Conservation (phyloP, 148 eudicot genomes). For the Vaccinium corymbosum region DNA sequence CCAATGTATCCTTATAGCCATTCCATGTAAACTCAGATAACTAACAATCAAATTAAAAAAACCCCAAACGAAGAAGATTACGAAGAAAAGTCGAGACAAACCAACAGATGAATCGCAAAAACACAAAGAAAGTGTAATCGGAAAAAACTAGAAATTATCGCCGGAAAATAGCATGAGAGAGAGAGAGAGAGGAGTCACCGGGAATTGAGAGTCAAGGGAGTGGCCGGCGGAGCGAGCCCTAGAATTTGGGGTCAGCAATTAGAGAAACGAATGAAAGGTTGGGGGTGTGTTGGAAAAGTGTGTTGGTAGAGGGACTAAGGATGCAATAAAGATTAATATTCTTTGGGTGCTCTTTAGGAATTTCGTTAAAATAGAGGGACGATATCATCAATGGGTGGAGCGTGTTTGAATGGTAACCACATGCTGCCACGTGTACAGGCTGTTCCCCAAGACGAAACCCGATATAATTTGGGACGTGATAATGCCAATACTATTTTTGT, state of each 20-base stretch:
- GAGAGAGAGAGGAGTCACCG: conserved; percentile 2
- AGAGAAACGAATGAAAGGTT: background rate
- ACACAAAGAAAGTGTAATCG: background rate
- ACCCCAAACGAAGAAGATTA: background rate
- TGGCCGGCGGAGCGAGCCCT: background rate
- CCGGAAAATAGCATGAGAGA: background rate
- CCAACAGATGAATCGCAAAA: background rate
- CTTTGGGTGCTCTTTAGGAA: background rate
- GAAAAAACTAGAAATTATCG: background rate
- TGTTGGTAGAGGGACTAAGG: background rate
- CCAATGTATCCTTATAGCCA: background rate
- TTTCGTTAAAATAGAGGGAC: background rate
- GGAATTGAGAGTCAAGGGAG: background rate
- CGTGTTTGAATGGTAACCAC: background rate
- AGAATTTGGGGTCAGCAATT: background rate
- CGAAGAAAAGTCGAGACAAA: background rate
- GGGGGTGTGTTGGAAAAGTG: conserved; percentile 10
- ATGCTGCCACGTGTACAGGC: background rate
- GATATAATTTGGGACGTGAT: too few species aligned
- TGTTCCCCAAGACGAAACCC: background rate
- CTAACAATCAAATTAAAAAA: background rate
- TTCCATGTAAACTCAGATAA: background rate
- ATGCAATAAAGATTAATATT: background rate
- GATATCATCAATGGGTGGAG: background rate
- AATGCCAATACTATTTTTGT: too few species aligned